Percentiles rank a stretch among this genome's conserved stretches.
phyloP scores from a whole-genome alignment of 306 rosid genomes.

The Parietaria judaica region DNA sequence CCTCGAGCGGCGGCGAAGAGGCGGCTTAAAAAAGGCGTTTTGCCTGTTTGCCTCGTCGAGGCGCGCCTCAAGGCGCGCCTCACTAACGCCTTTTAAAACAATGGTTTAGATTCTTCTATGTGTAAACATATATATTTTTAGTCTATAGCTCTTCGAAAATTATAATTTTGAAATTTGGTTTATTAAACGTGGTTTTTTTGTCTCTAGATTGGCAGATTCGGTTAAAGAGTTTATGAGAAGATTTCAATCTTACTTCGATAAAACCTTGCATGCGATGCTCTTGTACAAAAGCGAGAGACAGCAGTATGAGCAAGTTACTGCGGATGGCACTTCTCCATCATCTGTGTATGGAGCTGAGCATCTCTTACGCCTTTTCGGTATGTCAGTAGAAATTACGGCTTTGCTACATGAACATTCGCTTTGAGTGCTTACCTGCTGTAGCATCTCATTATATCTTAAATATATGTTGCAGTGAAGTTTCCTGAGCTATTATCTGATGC shows the following conservation, averaged over 20 bases:
- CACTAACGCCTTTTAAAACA: too few species aligned
- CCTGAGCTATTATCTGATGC: conserved; percentile 67
- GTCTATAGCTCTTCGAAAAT: too few species aligned
- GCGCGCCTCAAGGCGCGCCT: too few species aligned
- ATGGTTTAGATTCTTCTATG: too few species aligned
- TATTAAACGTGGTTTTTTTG: not conserved
- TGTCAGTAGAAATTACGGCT: conserved; percentile 14
- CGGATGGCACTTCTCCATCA: conserved; percentile 45
- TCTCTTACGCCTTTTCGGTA: conserved; percentile 86
- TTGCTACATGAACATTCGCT: not conserved
- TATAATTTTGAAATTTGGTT: not conserved
- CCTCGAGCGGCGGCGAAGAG: too few species aligned
- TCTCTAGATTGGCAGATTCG: conserved; percentile 11
- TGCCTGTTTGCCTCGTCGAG: too few species aligned
- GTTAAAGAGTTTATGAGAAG: conserved; percentile 62
- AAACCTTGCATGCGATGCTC: conserved; percentile 70
- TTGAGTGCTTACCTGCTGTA: not conserved
- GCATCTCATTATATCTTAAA: not conserved
- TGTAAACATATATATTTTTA: too few species aligned
- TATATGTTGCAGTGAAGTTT: conserved; percentile 52
- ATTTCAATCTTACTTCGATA: conserved; percentile 66
- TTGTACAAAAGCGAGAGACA: conserved; percentile 70
- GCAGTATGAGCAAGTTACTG: conserved; percentile 57
- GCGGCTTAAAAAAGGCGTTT: too few species aligned
- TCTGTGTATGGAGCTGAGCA: conserved; percentile 86